Evolutionary conservation across 2,329 filamentous ascomycete genomes (phyloP).

Genomic region (Xylaria sp.): DNA sequence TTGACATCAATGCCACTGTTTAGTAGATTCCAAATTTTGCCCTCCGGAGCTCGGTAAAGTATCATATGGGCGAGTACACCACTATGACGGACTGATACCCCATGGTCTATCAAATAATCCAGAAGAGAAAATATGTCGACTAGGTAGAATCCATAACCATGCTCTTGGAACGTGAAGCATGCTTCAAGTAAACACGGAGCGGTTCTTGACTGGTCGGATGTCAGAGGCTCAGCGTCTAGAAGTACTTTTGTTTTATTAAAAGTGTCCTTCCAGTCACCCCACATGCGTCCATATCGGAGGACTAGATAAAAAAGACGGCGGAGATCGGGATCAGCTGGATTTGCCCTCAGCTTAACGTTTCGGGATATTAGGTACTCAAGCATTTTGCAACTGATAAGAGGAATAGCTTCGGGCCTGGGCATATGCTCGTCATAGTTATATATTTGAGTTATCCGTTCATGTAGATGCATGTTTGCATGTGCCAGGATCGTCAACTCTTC

Average conservation of each 20-base stretch:
- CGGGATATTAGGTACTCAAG: constrained; percentile 12
- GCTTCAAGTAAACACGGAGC: constrained; percentile 2
- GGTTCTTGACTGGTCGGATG: neutral
- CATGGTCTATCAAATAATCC: neutral
- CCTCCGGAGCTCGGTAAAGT: neutral
- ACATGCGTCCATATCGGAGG: neutral
- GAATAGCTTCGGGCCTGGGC: no score
- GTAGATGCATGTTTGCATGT: neutral
- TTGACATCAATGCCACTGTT: constrained; percentile 9
- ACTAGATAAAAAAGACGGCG: neutral
- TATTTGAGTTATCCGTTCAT: neutral
- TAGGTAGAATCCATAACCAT: no score
- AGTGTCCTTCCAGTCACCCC: neutral
- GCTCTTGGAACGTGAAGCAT: no score
- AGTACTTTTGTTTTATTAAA: neutral
- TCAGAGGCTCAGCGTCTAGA: neutral
- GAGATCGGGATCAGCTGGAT: neutral
- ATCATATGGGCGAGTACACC: constrained; percentile 13
- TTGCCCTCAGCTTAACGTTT: neutral
- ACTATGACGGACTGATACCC: neutral
- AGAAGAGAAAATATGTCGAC: neutral
- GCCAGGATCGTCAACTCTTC: constrained; percentile 1
- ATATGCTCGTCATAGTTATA: no score
- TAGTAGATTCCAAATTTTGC: neutral
- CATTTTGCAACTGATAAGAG: neutral